Evolutionary conservation across 805 yeast species (phyloP).

Genomic region (Huiozyma naganishii): DNA sequence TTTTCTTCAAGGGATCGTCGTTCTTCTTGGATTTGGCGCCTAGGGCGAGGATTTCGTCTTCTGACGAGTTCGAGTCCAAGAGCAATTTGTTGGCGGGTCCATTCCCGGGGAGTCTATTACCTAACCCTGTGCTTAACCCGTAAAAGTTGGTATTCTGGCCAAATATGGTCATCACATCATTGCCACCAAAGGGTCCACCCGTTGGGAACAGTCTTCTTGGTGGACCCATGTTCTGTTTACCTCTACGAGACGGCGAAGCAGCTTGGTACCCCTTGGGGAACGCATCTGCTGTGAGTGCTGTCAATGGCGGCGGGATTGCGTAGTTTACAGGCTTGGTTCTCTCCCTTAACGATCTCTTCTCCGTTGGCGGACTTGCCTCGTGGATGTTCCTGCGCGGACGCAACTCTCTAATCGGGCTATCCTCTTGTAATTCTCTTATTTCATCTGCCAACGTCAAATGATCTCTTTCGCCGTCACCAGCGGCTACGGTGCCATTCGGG

Average conservation of each 20-base stretch:
- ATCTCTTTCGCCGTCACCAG: slow-evolving; percentile 4
- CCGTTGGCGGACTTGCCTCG: slow-evolving; percentile 19
- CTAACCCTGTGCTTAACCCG: slow-evolving; percentile 12
- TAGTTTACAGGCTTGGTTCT: slow-evolving; percentile 70
- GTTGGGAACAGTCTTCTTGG: slow-evolving; percentile 78
- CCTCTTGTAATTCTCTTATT: slow-evolving; percentile 51
- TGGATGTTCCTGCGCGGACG: too few species aligned
- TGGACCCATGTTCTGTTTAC: slow-evolving; percentile 35
- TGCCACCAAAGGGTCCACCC: slow-evolving; percentile 96
- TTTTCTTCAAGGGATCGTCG: slow-evolving; percentile 26
- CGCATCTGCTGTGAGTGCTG: slow-evolving; percentile 28
- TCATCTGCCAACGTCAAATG: slow-evolving; percentile 47
- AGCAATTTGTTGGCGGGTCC: slow-evolving; percentile 20
- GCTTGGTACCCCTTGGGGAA: slow-evolving; percentile 5
- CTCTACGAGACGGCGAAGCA: slow-evolving; percentile 27
- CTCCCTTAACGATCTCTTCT: slow-evolving; percentile 45
- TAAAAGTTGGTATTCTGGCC: slow-evolving; percentile 47
- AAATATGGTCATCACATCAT: slow-evolving; percentile 78
- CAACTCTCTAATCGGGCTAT: slow-evolving; percentile 34
- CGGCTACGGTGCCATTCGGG: background rate
- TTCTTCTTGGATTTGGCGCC: slow-evolving; percentile 31
- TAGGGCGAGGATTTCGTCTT: slow-evolving; percentile 44
- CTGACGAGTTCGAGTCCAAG: slow-evolving; percentile 51
- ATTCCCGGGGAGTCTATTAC: slow-evolving; percentile 10
- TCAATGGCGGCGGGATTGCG: slow-evolving; percentile 71